phyloP scores from a whole-genome alignment of 306 rosid species.

The Lupinus albus region DNA sequence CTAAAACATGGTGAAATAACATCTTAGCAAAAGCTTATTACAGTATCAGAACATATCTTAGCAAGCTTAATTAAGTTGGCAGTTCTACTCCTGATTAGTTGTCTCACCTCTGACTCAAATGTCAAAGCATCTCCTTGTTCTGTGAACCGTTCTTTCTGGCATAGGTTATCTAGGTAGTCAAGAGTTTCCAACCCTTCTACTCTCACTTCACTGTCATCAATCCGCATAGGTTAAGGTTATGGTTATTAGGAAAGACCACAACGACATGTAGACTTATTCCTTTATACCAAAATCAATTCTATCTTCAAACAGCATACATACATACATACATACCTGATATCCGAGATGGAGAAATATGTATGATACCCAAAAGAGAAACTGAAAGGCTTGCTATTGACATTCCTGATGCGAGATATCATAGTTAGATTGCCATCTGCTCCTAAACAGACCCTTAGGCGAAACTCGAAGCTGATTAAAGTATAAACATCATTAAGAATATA shows the following conservation, averaged over 20 bases:
- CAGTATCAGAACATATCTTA: background rate
- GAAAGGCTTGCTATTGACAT: constrained; percentile 77
- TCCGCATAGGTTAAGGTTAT: constrained; percentile 24
- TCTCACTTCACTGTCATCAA: constrained; percentile 80
- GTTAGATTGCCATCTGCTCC: constrained; percentile 64
- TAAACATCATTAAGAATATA: constrained; percentile 17
- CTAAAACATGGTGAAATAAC: constrained; percentile 42
- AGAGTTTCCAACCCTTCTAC: constrained; percentile 92
- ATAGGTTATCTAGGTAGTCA: constrained; percentile 75
- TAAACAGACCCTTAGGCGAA: constrained; percentile 75
- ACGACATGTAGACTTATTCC: background rate
- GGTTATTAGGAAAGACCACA: constrained; percentile 6
- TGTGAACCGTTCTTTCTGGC: constrained; percentile 73
- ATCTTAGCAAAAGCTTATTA: background rate
- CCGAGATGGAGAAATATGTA: constrained; percentile 80
- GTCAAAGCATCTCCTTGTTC: constrained; percentile 93
- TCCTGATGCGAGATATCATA: constrained; percentile 77
- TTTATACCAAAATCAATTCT: background rate
- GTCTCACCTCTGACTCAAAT: constrained; percentile 83
- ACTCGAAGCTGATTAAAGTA: constrained; percentile 68
- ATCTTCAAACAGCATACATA: constrained; percentile 8
- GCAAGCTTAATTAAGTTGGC: no score
- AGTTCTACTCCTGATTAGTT: no score
- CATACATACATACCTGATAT: constrained; percentile 70
- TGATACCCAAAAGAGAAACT: constrained; percentile 81